phyloP scores from a whole-genome alignment of 352 stramenopile genomes.

The Thalassiosira livingstoniorum region DNA sequence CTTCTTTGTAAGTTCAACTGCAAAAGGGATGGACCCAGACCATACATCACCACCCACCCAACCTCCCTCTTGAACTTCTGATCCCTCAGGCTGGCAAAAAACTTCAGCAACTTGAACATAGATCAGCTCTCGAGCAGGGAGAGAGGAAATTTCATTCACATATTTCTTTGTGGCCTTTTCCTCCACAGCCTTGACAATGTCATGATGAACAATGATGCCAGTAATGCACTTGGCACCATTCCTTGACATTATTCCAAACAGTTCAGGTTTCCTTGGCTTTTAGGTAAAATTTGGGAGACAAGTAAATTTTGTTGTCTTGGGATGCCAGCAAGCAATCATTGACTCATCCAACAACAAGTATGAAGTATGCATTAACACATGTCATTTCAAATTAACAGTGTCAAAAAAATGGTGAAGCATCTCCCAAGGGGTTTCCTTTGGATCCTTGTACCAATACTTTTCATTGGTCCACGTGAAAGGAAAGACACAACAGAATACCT shows the following conservation, averaged over 20 bases:
- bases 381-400: not conserved
- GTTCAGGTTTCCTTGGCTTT: conserved; percentile 1
- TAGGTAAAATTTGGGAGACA: not conserved
- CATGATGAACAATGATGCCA: not conserved
- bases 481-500: conserved; percentile 4
- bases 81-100: not conserved
- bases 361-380: not conserved
- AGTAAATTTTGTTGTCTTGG: not conserved
- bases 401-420: not conserved
- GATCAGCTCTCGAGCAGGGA: not conserved
- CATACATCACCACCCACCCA: not conserved
- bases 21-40: not conserved
- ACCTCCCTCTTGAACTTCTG: not conserved
- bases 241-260: not conserved
- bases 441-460: not conserved
- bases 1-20: not conserved
- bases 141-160: not conserved
- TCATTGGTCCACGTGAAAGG: not conserved
- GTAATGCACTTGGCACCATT: conserved; percentile 4
- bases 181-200: not conserved
- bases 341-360: not conserved
- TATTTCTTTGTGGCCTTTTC: not conserved
- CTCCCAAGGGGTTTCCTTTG: not conserved
- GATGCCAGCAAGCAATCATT: not conserved
- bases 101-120: conserved; percentile 2